Conservation (phyloP, 768 basidiomycete genomes). For the Hypholoma sublateritium region DNA sequence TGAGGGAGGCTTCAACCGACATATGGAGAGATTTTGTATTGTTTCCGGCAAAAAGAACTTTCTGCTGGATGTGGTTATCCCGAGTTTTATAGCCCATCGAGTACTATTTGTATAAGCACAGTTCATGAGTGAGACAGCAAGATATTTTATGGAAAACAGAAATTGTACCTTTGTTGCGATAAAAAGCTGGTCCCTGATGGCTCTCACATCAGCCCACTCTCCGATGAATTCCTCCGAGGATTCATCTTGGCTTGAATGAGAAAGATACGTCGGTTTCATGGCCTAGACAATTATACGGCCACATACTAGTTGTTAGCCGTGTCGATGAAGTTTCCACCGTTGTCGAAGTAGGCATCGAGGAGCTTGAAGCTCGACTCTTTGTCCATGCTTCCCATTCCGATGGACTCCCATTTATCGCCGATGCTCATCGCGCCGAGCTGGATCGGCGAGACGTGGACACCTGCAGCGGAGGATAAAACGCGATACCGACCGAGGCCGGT, state of each 20-base stretch:
- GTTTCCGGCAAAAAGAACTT: conserved; percentile 23
- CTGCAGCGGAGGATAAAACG: conserved; percentile 36
- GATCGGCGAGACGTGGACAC: conserved; percentile 49
- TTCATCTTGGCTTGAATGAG: conserved; percentile 27
- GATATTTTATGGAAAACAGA: background rate
- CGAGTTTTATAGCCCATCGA: background rate
- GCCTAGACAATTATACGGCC: background rate
- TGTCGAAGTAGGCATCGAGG: conserved; percentile 38
- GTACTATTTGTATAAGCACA: conserved; percentile 1
- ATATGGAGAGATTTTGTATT: conserved; percentile 42
- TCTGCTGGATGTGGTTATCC: background rate
- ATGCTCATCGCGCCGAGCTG: conserved; percentile 50
- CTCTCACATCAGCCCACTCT: conserved; percentile 1
- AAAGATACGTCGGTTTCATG: background rate
- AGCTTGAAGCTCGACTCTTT: conserved; percentile 41
- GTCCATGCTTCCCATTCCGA: conserved; percentile 31
- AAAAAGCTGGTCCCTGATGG: conserved; percentile 3
- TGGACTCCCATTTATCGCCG: conserved; percentile 39
- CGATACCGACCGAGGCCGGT: conserved; percentile 40
- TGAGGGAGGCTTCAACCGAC: conserved; percentile 41
- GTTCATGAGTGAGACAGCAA: background rate
- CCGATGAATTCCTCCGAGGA: conserved; percentile 1
- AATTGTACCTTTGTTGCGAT: conserved; percentile 28
- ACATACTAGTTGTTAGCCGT: conserved; percentile 38
- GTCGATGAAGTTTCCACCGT: conserved; percentile 44